Base-by-base conservation (phyloP, 2,329 filamentous ascomycete species). In the Claviceps spartinae region DNA sequence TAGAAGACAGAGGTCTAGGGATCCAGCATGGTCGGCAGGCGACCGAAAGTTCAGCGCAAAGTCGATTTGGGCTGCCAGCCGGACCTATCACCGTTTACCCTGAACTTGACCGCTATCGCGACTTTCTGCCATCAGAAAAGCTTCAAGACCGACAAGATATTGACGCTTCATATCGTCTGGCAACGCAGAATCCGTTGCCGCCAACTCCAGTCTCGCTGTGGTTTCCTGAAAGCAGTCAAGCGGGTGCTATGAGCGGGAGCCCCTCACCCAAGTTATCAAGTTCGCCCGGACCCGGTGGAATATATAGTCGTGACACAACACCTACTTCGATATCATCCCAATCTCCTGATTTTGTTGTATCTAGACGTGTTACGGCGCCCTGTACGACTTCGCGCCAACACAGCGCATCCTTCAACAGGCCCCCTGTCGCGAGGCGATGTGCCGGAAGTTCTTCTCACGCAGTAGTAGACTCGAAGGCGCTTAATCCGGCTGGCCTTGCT, bases 311-410 rank as follows among this genome's bases (percentile, higher is more conserved):
- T 56, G 84, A 86, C 54, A 88, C 85, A 1, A 89, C 86, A 3
- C 86, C 86, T 6, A 88, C 85, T 4, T 89, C 86, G 9, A 82
- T 86, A 56, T 85, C 82, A 7, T 89, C 86, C 1, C 83, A 85
- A 59, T 89, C 85, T 16, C 83, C 86, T 3, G 76, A 79, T 3
- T 65, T 83, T 4, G 67, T 79, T 63, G 74, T 61, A 55, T 78
- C 67, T 51, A 71, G 64, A 55, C 72, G 67, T 55, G 72, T 62
- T 58, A 73, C 65, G 26, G 67, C 70, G 48, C 64, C 71, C 8
- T 49, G 30, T 24, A 43, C 26, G n/a, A 74, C 75, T 58, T 61
- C 65, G 53, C 74, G 74, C 58, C 78, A 81, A 63, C 68, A 67
- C 51, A 83, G 78, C 60, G 79, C 76, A 47, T 69, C 73, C 47